Evolutionary conservation across 805 yeast species (phyloP).

Genomic region (Candida manassasensis): DNA sequence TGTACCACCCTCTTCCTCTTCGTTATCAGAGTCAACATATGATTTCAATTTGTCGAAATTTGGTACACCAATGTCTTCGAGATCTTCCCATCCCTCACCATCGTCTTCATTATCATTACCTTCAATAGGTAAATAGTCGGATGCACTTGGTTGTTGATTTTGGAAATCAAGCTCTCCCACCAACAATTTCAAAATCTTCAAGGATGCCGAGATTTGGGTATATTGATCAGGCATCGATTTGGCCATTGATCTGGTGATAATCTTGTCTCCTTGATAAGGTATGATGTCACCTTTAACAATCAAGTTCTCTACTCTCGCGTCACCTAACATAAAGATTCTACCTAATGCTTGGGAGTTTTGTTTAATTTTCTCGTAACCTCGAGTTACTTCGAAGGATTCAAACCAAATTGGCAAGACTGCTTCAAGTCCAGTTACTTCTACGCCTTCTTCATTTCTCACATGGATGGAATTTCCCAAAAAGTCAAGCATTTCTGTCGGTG

Average conservation of each 20-base stretch:
- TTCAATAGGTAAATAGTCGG: slow-evolving; percentile 28
- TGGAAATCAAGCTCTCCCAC: slow-evolving; percentile 67
- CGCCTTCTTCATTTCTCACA: not conserved
- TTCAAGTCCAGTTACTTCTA: slow-evolving; percentile 40
- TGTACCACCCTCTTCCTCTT: slow-evolving; percentile 25
- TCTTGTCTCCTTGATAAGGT: slow-evolving; percentile 57
- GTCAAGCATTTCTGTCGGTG: slow-evolving; percentile 59
- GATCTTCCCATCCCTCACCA: slow-evolving; percentile 71
- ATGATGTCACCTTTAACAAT: slow-evolving; percentile 75
- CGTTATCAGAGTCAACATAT: slow-evolving; percentile 47
- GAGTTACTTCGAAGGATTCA: slow-evolving; percentile 68
- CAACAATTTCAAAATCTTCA: slow-evolving; percentile 69
- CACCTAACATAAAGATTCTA: slow-evolving; percentile 57
- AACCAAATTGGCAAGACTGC: slow-evolving; percentile 77
- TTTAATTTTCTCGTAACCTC: slow-evolving; percentile 72
- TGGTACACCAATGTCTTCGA: slow-evolving; percentile 61
- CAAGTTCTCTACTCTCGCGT: slow-evolving; percentile 45
- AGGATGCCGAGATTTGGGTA: slow-evolving; percentile 61
- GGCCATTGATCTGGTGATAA: slow-evolving; percentile 83
- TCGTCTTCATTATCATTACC: slow-evolving; percentile 28
- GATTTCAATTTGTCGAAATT: slow-evolving; percentile 58
- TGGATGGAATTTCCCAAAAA: slow-evolving; percentile 42
- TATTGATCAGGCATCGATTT: slow-evolving; percentile 57
- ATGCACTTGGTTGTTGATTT: slow-evolving; percentile 44
- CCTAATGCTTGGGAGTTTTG: slow-evolving; percentile 68